Conservation (phyloP, 148 eudicot genomes). For the Chenopodium berlandieri region DNA sequence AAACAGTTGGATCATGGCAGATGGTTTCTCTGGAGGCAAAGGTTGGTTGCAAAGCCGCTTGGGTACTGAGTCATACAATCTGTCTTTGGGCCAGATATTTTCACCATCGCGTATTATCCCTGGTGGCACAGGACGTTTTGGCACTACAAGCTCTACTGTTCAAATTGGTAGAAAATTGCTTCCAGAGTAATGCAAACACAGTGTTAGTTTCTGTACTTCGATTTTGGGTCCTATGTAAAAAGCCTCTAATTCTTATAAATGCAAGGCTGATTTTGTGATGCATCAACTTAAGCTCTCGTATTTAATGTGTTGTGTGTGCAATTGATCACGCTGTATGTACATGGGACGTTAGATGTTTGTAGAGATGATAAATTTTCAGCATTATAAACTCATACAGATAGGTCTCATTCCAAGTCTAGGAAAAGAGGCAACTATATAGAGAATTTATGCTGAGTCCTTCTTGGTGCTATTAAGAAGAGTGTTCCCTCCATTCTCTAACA, state of each 20-base stretch:
- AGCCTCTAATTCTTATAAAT: constrained; percentile 19
- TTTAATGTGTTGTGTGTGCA: neutral
- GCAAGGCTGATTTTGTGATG: constrained; percentile 22
- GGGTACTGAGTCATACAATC: constrained; percentile 68
- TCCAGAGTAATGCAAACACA: constrained; percentile 28
- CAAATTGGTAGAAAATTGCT: constrained; percentile 51
- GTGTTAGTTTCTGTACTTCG: constrained; percentile 4
- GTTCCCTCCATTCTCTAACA: too few relatives aligned
- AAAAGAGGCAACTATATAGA: too few relatives aligned
- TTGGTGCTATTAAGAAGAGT: too few relatives aligned
- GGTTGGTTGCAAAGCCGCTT: constrained; percentile 89
- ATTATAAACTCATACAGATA: too few relatives aligned
- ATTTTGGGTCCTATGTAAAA: constrained; percentile 20
- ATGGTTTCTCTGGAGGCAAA: constrained; percentile 87
- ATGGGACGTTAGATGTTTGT: neutral
- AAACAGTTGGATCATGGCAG: constrained; percentile 70
- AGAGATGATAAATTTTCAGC: neutral
- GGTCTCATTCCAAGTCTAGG: neutral
- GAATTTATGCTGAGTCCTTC: too few relatives aligned
- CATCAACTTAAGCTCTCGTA: neutral
- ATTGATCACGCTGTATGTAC: neutral
- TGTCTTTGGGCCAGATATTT: constrained; percentile 61
- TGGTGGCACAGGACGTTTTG: constrained; percentile 50
- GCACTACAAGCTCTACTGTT: constrained; percentile 50
- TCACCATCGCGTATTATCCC: constrained; percentile 79